Percentiles rank a stretch among this genome's conserved stretches.
Conservation (phyloP, 148 eudicot genomes). For the Rhododendron williamsianum region DNA sequence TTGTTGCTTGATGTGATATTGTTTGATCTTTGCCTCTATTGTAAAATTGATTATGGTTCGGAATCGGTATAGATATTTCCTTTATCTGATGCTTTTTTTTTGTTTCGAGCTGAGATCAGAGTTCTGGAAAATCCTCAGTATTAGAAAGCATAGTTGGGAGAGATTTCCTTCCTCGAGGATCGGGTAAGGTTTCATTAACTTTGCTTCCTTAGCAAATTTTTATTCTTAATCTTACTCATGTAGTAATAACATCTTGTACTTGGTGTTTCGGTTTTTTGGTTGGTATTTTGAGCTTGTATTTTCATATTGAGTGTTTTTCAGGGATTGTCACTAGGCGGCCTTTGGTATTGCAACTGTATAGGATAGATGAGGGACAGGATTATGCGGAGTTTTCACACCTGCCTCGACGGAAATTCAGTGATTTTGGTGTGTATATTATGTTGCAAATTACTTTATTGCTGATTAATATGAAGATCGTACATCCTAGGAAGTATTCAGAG, state of each 20-base stretch:
- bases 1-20: neutral
- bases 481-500: neutral
- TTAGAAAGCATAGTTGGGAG: constrained; percentile 94
- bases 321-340: constrained; percentile 98
- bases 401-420: constrained; percentile 63
- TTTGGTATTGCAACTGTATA: constrained; percentile 83
- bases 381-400: constrained; percentile 91
- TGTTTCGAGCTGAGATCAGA: constrained; percentile 35
- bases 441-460: neutral
- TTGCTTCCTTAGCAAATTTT: neutral
- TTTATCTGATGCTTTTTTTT: constrained; percentile 11
- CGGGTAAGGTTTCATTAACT: constrained; percentile 44
- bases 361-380: constrained; percentile 71
- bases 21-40: neutral
- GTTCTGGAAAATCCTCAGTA: constrained; percentile 95
- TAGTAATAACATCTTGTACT: neutral
- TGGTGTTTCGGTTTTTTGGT: neutral
- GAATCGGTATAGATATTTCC: neutral
- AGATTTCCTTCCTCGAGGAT: constrained; percentile 96
- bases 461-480: neutral
- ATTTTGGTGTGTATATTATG: constrained; percentile 49
- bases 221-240: neutral
- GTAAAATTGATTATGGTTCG: neutral
- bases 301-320: constrained; percentile 12
- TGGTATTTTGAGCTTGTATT: neutral